These are phyloP conservation scores for Aspergillus bombycis DNA, from an alignment of 2,329 filamentous ascomycete species.

Conservation along the genomic window DNA sequence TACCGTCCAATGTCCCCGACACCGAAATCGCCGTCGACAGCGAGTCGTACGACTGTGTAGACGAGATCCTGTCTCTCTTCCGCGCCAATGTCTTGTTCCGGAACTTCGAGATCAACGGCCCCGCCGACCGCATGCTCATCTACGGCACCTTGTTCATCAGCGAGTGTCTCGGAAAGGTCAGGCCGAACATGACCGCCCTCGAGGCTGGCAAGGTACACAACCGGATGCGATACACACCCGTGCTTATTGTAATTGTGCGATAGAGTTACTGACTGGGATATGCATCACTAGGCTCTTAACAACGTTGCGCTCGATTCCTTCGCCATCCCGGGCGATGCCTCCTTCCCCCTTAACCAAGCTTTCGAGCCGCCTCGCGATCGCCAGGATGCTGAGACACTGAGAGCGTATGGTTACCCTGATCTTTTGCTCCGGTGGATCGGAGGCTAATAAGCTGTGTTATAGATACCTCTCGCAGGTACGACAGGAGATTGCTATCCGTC, in stretches of 20 bases:
- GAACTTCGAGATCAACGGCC: constrained; percentile 98
- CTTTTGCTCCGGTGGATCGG: not conserved
- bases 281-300: constrained; percentile 71
- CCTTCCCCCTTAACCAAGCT: constrained; percentile 93
- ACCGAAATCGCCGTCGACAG: constrained; percentile 72
- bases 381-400: constrained; percentile 84
- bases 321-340: constrained; percentile 88
- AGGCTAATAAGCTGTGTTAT: constrained; percentile 9
- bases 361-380: constrained; percentile 87
- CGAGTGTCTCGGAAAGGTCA: constrained; percentile 87
- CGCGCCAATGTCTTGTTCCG: constrained; percentile 98
- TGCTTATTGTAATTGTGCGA: not conserved
- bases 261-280: constrained; percentile 43
- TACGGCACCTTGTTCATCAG: constrained; percentile 96
- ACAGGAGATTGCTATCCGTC: constrained; percentile 81
- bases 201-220: constrained; percentile 65
- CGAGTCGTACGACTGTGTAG: constrained; percentile 93
- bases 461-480: constrained; percentile 78
- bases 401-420: constrained; percentile 64
- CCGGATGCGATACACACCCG: not conserved
- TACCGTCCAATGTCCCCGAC: constrained; percentile 59
- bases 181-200: constrained; percentile 67
- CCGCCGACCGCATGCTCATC: constrained; percentile 89
- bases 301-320: constrained; percentile 95
- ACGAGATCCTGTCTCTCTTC: constrained; percentile 91